Evolutionary conservation across 352 stramenopile genomes (phyloP).

Genomic region (Aphanomyces astaci): DNA sequence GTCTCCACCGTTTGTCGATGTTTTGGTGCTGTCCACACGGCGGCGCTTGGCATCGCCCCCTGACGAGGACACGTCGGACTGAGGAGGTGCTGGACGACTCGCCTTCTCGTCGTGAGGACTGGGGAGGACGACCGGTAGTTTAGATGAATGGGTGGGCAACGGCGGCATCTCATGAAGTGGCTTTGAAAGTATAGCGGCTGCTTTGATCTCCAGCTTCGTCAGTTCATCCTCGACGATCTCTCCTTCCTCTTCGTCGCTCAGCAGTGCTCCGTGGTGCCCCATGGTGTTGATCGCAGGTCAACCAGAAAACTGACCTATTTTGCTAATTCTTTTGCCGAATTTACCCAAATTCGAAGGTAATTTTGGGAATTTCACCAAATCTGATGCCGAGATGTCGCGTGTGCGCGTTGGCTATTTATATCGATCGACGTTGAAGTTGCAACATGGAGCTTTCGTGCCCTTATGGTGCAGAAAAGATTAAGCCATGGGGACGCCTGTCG

Average conservation of each 20-base stretch:
- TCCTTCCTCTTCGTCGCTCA: slow-evolving; percentile 20
- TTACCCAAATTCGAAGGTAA: too few relatives aligned
- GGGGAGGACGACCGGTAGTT: too few relatives aligned
- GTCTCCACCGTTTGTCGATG: not conserved
- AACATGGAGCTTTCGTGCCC: too few relatives aligned
- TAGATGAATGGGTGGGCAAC: too few relatives aligned
- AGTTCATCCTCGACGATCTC: slow-evolving; percentile 21
- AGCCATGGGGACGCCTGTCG: not conserved
- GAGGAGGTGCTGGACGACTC: not conserved
- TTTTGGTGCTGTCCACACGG: not conserved
- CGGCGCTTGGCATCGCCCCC: not conserved
- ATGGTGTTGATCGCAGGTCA: not conserved
- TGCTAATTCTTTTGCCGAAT: too few relatives aligned
- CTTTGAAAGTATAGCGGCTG: not conserved
- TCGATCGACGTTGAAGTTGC: too few relatives aligned
- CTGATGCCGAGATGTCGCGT: not conserved
- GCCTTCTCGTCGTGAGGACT: not conserved
- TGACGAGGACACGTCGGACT: not conserved
- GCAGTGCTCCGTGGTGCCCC: not conserved
- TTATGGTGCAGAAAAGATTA: not conserved
- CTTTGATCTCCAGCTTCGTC: not conserved
- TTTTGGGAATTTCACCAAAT: too few relatives aligned
- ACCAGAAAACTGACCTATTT: not conserved
- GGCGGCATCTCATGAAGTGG: not conserved
- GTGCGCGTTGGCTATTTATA: not conserved